Percentiles rank a stretch among this genome's conserved stretches.
Conservation (phyloP, 2,329 filamentous ascomycete genomes). For the Cladosporium phlei region DNA sequence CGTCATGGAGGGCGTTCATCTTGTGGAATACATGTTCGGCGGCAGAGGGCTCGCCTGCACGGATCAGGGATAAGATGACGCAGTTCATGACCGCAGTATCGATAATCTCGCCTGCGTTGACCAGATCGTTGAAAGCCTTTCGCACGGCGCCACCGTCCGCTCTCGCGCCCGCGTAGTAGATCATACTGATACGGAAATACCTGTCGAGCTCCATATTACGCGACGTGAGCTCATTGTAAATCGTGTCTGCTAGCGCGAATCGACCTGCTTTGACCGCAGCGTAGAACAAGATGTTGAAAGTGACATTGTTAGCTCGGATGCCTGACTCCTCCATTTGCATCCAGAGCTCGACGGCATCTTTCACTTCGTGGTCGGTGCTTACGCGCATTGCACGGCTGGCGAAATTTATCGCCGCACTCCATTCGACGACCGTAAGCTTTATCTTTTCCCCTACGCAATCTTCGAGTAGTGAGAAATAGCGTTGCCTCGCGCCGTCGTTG, state of each 20-base stretch:
- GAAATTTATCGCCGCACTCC: constrained; percentile 79
- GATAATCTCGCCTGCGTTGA: constrained; percentile 80
- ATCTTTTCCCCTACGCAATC: constrained; percentile 75
- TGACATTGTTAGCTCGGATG: constrained; percentile 65
- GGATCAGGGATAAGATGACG: constrained; percentile 72
- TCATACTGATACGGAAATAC: constrained; percentile 74
- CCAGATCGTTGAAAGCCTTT: constrained; percentile 73
- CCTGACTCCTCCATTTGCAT: constrained; percentile 78
- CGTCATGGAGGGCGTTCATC: constrained; percentile 65
- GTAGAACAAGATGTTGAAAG: constrained; percentile 91
- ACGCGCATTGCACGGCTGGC: constrained; percentile 65
- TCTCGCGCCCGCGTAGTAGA: constrained; percentile 76
- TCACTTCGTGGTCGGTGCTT: constrained; percentile 56
- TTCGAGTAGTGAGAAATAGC: constrained; percentile 77
- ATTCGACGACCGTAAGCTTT: constrained; percentile 63
- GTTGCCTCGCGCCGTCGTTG: constrained; percentile 61
- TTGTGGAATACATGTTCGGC: constrained; percentile 76
- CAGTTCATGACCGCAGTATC: constrained; percentile 84
- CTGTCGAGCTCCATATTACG: constrained; percentile 68
- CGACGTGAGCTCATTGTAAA: constrained; percentile 72
- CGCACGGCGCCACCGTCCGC: constrained; percentile 70
- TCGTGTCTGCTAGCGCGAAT: constrained; percentile 75
- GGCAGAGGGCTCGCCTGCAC: constrained; percentile 67
- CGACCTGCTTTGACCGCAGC: constrained; percentile 81
- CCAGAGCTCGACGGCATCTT: constrained; percentile 74